Evolutionary conservation across 169 alveolate species (phyloP).

Genomic region (Eimeria zaria): DNA sequence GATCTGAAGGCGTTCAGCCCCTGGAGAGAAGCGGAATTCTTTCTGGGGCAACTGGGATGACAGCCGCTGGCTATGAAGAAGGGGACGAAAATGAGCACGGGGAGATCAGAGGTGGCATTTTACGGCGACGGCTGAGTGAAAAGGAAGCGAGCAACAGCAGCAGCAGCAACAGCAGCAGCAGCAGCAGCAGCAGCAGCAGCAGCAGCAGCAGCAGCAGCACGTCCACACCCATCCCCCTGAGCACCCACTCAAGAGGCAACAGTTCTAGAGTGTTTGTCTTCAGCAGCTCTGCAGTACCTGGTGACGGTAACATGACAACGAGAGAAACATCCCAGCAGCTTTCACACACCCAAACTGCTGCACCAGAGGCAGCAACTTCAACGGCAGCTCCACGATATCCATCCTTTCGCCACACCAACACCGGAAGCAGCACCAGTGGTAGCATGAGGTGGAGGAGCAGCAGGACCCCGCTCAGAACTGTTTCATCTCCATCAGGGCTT

Average conservation of each 20-base stretch:
- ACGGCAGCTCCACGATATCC: not conserved
- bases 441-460: slow-evolving; percentile 9
- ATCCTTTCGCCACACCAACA: not conserved
- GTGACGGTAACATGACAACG: not conserved
- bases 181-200: slow-evolving; percentile 3
- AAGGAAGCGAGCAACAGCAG: slow-evolving; percentile 1
- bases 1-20: not conserved
- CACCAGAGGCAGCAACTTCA: slow-evolving; percentile 16
- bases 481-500: not conserved
- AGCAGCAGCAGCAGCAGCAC: not conserved
- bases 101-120: not conserved
- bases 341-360: not conserved
- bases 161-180: not conserved
- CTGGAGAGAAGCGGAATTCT: slow-evolving; percentile 1
- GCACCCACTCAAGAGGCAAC: not conserved
- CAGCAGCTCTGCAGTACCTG: not conserved
- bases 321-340: not conserved
- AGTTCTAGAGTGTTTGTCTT: not conserved
- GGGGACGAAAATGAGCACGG: not conserved
- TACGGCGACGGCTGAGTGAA: slow-evolving; percentile 2
- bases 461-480: not conserved
- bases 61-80: not conserved
- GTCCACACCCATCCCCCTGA: not conserved
- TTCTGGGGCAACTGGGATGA: not conserved
- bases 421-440: not conserved